These are phyloP conservation scores for Epicoccum nigrum DNA, from an alignment of 2,329 filamentous ascomycete species.

Conservation along the genomic window DNA sequence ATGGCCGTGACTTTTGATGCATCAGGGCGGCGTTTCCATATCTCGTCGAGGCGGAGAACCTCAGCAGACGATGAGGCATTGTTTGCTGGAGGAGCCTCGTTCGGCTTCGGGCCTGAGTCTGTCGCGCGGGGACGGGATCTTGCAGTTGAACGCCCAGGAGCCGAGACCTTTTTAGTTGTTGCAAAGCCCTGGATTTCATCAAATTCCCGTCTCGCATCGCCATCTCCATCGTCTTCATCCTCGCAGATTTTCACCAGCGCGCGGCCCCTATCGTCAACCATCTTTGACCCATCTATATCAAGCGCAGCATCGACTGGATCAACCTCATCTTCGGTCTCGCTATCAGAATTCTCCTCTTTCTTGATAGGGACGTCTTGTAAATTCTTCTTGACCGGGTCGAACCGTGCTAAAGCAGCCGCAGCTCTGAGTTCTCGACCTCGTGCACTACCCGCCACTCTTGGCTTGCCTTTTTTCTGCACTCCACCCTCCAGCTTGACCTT, in stretches of 20 bases:
- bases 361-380: conserved; percentile 42
- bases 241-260: conserved; percentile 77
- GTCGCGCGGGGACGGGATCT: background rate
- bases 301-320: conserved; percentile 58
- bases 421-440: conserved; percentile 77
- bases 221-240: conserved; percentile 62
- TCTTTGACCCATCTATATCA: conserved; percentile 68
- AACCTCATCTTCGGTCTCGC: conserved; percentile 45
- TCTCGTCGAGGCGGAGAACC: conserved; percentile 26
- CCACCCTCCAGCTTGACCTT: conserved; percentile 72
- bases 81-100: background rate
- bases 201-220: conserved; percentile 61
- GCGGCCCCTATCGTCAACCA: conserved; percentile 69
- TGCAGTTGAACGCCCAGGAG: background rate
- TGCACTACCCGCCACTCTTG: conserved; percentile 75
- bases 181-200: conserved; percentile 65
- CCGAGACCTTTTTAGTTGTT: background rate
- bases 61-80: conserved; percentile 1
- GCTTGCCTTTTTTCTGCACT: conserved; percentile 66
- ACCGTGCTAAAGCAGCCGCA: conserved; percentile 76
- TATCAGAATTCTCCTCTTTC: conserved; percentile 45
- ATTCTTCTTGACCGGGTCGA: conserved; percentile 60
- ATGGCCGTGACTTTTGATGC: background rate
- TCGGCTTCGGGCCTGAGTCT: background rate
- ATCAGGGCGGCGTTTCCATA: conserved; percentile 24